phyloP scores from a whole-genome alignment of 1,284 basidiomycete genomes.

The Ustilago cynodontis region DNA sequence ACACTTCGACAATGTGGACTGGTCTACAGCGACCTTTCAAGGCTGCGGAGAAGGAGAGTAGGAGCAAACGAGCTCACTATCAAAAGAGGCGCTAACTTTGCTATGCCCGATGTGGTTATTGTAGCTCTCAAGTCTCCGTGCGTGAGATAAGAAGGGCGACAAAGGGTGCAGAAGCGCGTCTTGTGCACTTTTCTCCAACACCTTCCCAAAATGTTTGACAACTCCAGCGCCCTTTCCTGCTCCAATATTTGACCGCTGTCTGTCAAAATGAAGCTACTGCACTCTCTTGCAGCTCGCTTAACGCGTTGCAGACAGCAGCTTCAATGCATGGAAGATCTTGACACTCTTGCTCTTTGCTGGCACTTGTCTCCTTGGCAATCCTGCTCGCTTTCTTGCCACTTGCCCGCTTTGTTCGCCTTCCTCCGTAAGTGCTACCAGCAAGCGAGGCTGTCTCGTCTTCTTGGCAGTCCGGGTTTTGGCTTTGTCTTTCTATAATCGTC shows the following conservation, averaged over 20 bases:
- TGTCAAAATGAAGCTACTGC: slow-evolving; percentile 30
- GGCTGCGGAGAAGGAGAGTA: not conserved
- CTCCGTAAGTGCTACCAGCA: not conserved
- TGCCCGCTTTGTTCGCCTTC: not conserved
- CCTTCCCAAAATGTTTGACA: not conserved
- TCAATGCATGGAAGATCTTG: slow-evolving; percentile 29
- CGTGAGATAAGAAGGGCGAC: not conserved
- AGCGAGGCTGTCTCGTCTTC: slow-evolving; percentile 11
- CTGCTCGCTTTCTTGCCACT: not conserved
- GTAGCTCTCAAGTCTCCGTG: not conserved
- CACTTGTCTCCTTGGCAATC: not conserved
- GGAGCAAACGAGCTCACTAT: slow-evolving; percentile 9
- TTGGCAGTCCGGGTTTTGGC: slow-evolving; percentile 1
- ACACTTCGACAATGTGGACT: not conserved
- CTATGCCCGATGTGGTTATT: slow-evolving; percentile 6
- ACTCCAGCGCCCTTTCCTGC: not conserved
- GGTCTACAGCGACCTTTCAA: not conserved
- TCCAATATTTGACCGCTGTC: not conserved
- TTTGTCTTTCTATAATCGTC: not conserved
- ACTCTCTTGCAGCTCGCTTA: slow-evolving; percentile 23
- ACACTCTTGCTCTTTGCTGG: slow-evolving; percentile 17
- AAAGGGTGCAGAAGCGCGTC: not conserved
- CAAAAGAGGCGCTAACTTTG: not conserved
- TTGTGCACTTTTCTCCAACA: not conserved
- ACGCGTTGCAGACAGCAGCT: not conserved